phyloP scores from a whole-genome alignment of 2,329 filamentous ascomycete genomes.

The Alternaria brassicae region DNA sequence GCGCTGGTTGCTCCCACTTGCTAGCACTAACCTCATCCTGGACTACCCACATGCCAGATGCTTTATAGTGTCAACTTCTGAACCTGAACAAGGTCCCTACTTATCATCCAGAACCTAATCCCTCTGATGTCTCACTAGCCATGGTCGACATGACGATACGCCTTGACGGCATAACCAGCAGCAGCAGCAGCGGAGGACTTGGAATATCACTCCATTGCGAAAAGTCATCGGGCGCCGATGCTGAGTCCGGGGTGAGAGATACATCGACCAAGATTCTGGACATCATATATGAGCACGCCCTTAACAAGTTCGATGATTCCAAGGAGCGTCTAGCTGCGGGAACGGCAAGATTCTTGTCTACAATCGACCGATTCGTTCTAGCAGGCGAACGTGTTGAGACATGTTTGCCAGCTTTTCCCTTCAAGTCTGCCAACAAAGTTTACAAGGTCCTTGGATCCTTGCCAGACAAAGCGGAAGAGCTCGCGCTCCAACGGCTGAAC shows the following conservation, averaged over 20 bases:
- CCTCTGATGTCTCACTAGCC: background rate
- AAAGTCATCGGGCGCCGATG: background rate
- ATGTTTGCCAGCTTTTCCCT: constrained; percentile 64
- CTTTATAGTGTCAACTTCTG: background rate
- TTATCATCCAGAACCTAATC: background rate
- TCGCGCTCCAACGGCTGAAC: constrained; percentile 53
- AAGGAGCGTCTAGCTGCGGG: constrained; percentile 22
- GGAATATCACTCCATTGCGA: background rate
- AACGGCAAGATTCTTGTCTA: constrained; percentile 21
- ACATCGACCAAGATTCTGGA: constrained; percentile 19
- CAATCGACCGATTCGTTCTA: constrained; percentile 24
- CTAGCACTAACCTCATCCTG: background rate
- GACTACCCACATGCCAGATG: background rate
- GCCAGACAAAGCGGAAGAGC: constrained; percentile 54
- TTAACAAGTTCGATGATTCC: constrained; percentile 36
- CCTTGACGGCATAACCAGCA: background rate
- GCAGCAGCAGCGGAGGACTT: background rate
- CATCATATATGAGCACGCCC: constrained; percentile 34
- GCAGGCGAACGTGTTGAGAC: constrained; percentile 9
- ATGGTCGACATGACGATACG: background rate
- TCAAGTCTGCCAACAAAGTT: constrained; percentile 65
- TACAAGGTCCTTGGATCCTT: constrained; percentile 62
- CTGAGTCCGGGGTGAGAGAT: background rate
- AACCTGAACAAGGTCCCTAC: background rate
- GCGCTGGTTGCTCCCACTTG: background rate